Evolutionary conservation across 176 grass and related monocot genomes (phyloP).

Genomic region (Triticum dicoccoides): DNA sequence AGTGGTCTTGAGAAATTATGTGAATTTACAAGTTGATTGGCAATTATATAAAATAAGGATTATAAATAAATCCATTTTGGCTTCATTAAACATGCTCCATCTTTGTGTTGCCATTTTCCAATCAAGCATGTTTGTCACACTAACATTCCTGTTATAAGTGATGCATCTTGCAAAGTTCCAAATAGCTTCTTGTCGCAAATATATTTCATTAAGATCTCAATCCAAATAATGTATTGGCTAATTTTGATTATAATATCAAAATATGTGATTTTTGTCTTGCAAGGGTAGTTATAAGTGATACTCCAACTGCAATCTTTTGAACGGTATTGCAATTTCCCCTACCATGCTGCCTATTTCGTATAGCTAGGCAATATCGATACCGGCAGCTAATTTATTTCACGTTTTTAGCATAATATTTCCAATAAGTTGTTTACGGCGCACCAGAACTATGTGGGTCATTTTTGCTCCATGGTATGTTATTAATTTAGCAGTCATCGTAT

Average conservation of each 20-base stretch:
- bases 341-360: background rate
- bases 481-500: no score
- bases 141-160: background rate
- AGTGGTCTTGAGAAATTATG: background rate
- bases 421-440: constrained; percentile 90
- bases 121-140: no score
- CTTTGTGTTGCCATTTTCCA: no score
- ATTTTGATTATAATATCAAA: constrained; percentile 94
- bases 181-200: constrained; percentile 68
- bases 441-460: constrained; percentile 90
- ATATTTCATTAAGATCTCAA: constrained; percentile 96
- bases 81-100: background rate
- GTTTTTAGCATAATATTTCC: constrained; percentile 77
- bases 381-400: constrained; percentile 11
- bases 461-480: constrained; percentile 73
- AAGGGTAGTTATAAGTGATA: constrained; percentile 84
- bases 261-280: constrained; percentile 94
- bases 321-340: constrained; percentile 39
- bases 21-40: background rate
- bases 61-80: constrained; percentile 4
- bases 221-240: constrained; percentile 94
- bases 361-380: constrained; percentile 8
- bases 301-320: constrained; percentile 96
- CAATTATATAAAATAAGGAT: background rate
- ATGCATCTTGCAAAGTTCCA: constrained; percentile 20